Conservation (phyloP, 2,329 filamentous ascomycete species). For the Macrophomina pseudophaseolina region DNA sequence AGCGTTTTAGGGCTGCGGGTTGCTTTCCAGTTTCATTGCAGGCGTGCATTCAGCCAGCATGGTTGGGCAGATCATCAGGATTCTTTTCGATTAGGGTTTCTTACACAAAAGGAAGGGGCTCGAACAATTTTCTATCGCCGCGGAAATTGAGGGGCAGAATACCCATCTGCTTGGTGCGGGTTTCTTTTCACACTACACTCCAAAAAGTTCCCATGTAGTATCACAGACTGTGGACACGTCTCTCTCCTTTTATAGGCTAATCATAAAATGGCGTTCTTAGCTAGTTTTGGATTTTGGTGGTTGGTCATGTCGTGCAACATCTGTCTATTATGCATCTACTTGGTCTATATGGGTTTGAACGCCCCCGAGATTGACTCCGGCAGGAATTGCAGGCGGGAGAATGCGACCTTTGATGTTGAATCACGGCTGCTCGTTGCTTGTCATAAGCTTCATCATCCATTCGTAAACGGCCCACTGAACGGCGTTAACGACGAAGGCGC, state of each 20-base stretch:
- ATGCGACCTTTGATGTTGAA: too few species aligned
- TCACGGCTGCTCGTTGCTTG: background rate
- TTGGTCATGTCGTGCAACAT: background rate
- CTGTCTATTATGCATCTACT: background rate
- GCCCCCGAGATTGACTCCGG: background rate
- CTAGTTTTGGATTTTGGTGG: background rate
- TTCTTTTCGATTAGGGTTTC: conserved; percentile 21
- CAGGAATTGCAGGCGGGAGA: too few species aligned
- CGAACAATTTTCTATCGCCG: conserved; percentile 10
- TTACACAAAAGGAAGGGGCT: conserved; percentile 8
- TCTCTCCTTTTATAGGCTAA: conserved; percentile 20
- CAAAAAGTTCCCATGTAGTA: conserved; percentile 25
- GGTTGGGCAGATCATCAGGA: conserved; percentile 20
- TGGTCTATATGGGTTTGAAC: background rate
- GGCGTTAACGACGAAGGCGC: conserved; percentile 92
- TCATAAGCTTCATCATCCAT: conserved; percentile 69
- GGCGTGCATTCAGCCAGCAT: conserved; percentile 22
- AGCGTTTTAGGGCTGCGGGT: conserved; percentile 14
- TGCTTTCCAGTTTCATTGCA: conserved; percentile 22
- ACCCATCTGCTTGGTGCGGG: conserved; percentile 25
- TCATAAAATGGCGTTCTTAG: conserved; percentile 21
- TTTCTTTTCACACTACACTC: background rate
- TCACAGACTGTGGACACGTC: conserved; percentile 22
- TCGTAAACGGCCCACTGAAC: conserved; percentile 93
- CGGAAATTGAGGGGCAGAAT: conserved; percentile 23